Evolutionary conservation across 768 basidiomycete species (phyloP).

Genomic region (Tulasnella sp.): DNA sequence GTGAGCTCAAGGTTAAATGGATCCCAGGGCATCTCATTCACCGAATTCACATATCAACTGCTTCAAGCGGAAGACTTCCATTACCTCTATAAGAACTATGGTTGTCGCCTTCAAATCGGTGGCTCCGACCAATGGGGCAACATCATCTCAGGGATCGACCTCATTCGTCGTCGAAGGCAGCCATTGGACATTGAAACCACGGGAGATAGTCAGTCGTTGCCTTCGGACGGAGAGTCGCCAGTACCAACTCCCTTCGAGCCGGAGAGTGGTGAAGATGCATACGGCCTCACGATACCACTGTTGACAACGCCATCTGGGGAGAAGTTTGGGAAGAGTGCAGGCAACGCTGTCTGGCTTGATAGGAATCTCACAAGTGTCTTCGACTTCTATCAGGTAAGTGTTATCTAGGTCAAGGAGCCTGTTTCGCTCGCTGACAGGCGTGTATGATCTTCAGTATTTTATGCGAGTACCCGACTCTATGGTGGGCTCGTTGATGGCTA

Average conservation of each 20-base stretch:
- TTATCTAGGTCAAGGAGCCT: conserved; percentile 5
- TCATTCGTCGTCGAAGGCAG: conserved; percentile 45
- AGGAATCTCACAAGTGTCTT: conserved; percentile 65
- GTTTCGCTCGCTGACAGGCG: background rate
- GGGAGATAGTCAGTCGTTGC: background rate
- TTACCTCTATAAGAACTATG: conserved; percentile 48
- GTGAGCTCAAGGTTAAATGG: conserved; percentile 71
- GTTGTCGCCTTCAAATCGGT: conserved; percentile 81
- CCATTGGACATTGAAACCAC: background rate
- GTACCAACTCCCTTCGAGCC: background rate
- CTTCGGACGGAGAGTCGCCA: conserved; percentile 4
- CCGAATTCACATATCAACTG: conserved; percentile 95
- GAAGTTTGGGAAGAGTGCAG: conserved; percentile 96
- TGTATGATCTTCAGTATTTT: conserved; percentile 57
- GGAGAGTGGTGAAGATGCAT: conserved; percentile 31
- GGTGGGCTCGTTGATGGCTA: conserved; percentile 62
- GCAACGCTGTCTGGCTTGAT: conserved; percentile 91
- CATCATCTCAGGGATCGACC: conserved; percentile 84
- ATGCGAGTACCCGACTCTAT: conserved; percentile 69
- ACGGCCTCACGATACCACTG: conserved; percentile 87
- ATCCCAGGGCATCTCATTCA: conserved; percentile 88
- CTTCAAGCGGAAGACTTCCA: conserved; percentile 95
- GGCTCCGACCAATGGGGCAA: conserved; percentile 99
- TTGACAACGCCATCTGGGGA: conserved; percentile 80
- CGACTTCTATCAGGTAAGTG: conserved; percentile 84